Percentiles rank a stretch among this genome's conserved stretches.
These are phyloP conservation scores for Plasmodium vivax DNA, from an alignment of 169 alveolate species.

Conservation along the genomic window DNA sequence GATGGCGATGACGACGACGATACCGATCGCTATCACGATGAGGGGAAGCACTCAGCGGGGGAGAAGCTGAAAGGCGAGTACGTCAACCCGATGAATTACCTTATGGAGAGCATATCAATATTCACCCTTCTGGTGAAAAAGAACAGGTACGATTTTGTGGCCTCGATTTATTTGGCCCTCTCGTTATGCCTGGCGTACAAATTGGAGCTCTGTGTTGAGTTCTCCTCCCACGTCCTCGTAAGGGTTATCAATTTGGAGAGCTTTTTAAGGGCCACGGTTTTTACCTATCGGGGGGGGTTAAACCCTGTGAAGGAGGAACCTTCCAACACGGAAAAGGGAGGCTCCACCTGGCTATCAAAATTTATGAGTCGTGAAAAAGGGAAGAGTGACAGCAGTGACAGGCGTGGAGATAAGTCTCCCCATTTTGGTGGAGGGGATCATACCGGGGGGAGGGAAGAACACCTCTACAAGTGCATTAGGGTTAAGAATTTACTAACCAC, in stretches of 20 bases:
- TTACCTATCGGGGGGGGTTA: not conserved
- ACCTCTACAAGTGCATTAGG: not conserved
- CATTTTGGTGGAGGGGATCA: not conserved
- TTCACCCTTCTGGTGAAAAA: slow-evolving; percentile 24
- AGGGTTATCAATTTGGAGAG: slow-evolving; percentile 34
- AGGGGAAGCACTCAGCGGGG: not conserved
- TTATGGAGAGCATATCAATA: slow-evolving; percentile 57
- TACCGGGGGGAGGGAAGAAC: not conserved
- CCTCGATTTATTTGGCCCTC: slow-evolving; percentile 65
- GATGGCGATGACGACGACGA: not conserved
- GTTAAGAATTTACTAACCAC: slow-evolving; percentile 4
- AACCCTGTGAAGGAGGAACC: not conserved
- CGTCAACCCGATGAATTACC: slow-evolving; percentile 54
- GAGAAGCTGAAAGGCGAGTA: slow-evolving; percentile 17
- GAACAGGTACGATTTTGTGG: slow-evolving; percentile 73
- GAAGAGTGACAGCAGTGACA: not conserved
- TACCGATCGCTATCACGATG: not conserved
- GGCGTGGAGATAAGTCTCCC: not conserved
- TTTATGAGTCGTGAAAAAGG: not conserved
- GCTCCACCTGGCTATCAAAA: not conserved
- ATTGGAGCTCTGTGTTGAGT: slow-evolving; percentile 37
- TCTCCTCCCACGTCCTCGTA: slow-evolving; percentile 35
- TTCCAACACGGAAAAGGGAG: not conserved
- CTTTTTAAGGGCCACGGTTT: not conserved
- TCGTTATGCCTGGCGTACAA: slow-evolving; percentile 47